Evolutionary conservation across 192 early-diverging fungal genomes (phyloP).

Genomic region (Coemansia sp.): DNA sequence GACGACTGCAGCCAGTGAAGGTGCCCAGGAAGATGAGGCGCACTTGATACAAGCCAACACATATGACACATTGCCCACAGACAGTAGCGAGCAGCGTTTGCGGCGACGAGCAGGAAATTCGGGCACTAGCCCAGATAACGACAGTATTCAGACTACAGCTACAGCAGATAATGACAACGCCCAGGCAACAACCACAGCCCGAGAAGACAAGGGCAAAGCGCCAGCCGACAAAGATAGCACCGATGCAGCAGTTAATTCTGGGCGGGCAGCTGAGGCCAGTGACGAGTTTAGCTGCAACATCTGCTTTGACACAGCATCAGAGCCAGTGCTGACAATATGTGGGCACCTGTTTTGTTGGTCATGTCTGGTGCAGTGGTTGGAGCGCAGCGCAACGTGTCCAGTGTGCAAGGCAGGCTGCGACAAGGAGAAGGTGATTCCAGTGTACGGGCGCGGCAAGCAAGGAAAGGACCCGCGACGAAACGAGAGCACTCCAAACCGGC

Average conservation of each 20-base stretch:
- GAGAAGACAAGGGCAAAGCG: conserved; percentile 14
- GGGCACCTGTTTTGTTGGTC: conserved; percentile 82
- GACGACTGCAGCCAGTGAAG: too few relatives aligned
- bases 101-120: conserved; percentile 14
- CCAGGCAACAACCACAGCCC: conserved; percentile 6
- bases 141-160: neutral
- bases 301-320: conserved; percentile 72
- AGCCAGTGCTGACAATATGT: conserved; percentile 76
- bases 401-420: conserved; percentile 85
- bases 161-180: conserved; percentile 1
- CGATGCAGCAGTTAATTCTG: neutral
- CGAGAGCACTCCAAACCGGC: conserved; percentile 63
- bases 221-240: neutral
- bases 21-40: too few relatives aligned
- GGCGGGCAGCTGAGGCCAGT: conserved; percentile 2
- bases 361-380: conserved; percentile 74
- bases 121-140: neutral
- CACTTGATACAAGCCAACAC: neutral
- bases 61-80: neutral
- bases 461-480: conserved; percentile 66
- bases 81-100: neutral
- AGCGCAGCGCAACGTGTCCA: conserved; percentile 75
- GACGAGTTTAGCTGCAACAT: conserved; percentile 54
- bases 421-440: conserved; percentile 79
- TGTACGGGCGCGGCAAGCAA: conserved; percentile 78